phyloP scores from a whole-genome alignment of 495 filamentous ascomycete genomes.

The Penicillium tannophilum region DNA sequence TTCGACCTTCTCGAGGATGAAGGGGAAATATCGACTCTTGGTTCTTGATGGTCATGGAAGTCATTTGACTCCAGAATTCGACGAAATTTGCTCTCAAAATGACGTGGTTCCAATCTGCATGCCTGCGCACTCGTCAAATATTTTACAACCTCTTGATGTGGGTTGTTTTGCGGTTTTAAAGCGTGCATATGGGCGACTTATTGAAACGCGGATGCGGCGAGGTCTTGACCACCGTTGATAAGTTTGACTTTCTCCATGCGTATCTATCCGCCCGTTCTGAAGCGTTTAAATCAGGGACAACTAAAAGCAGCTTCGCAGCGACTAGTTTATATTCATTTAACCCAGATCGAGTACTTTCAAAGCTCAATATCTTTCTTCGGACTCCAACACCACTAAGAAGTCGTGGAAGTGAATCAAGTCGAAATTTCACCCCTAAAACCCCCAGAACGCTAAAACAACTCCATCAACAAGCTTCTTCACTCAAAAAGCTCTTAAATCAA shows the following conservation, averaged over 20 bases:
- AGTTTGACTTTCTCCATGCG: not conserved
- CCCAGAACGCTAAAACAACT: not conserved
- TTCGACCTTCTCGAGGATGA: slow-evolving; percentile 3
- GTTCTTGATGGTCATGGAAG: slow-evolving; percentile 9
- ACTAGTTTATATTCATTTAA: slow-evolving; percentile 12
- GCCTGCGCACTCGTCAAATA: not conserved
- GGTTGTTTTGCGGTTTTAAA: too few relatives aligned
- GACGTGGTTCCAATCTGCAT: not conserved
- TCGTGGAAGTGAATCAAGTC: not conserved
- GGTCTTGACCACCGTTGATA: too few relatives aligned
- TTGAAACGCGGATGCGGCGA: too few relatives aligned
- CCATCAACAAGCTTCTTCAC: not conserved
- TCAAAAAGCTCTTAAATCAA: slow-evolving; percentile 4
- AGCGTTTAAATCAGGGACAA: slow-evolving; percentile 15
- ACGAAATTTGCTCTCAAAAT: not conserved
- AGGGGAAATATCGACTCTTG: slow-evolving; percentile 5
- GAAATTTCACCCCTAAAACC: slow-evolving; percentile 5
- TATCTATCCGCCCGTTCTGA: slow-evolving; percentile 5
- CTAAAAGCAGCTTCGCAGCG: slow-evolving; percentile 17
- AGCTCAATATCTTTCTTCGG: slow-evolving; percentile 10
- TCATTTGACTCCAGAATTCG: slow-evolving; percentile 1
- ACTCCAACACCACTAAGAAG: slow-evolving; percentile 8
- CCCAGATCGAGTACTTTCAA: slow-evolving; percentile 12
- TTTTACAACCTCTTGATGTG: too few relatives aligned
- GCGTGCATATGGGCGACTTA: too few relatives aligned